Base-by-base conservation (phyloP, 352 stramenopile species). In the Globisporangium solare region DNA sequence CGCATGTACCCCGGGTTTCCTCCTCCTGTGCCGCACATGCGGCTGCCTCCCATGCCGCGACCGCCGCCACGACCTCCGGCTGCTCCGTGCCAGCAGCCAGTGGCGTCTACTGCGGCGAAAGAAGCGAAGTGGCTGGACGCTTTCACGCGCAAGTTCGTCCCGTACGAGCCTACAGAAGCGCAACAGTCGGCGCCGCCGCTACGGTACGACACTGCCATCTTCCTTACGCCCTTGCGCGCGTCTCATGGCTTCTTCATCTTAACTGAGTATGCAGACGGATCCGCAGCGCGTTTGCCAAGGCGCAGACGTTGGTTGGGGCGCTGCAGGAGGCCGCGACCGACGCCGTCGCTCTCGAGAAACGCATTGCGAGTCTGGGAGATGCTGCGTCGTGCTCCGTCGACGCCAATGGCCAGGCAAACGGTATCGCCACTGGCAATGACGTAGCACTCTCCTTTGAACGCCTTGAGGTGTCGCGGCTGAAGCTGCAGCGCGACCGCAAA, bases 401-500 rank as follows among this genome's bases (percentile, higher is more conserved):
- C 0, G 27, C 4, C 27, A 35, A 6, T 35, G 5, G 7, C 27
- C 27, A 35, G 27, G 27, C 27, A 35, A 35, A 35, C 7, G 27
- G 27, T 35, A 6, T 3, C 5, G 5, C 7, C 27, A 35, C 6
- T 35, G 27, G 10, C 27, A 6, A 43, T 13, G 39, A n/a, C 39
- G 39, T 3, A 43, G 39, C 13, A 6, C 5, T 13, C 18, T 43
- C 39, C 17, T 43, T 43, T 43, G 22, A 64, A 14, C 47, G 45
- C 32, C 43, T 69, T 10, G 56, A 66, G 12, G 11, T 66, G 6
- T 51, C 59, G 37, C 69, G 69, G 13, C 54, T 77, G 14, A 62
- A 58, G 17, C 47, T 68, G 1, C 66, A 77, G 27, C 47, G 43
- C 2, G 70, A 75, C 21, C 54, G 57, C 6, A 68, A 67, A 51